Evolutionary conservation across 352 stramenopile species (phyloP).

Genomic region (Phytophthora hibernalis): DNA sequence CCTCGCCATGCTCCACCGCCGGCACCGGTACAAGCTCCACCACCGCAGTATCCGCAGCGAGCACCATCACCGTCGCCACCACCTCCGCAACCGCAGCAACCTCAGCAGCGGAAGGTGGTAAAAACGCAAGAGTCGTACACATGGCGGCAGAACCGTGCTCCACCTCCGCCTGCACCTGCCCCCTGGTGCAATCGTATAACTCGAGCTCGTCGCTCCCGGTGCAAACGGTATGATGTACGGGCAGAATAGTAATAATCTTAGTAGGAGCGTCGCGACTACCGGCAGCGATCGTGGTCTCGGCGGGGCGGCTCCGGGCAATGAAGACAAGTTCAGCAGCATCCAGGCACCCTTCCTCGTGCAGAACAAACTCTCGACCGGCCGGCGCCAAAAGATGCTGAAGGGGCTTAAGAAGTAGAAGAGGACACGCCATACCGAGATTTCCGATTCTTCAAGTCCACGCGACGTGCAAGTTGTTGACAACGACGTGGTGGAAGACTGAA

Average conservation of each 20-base stretch:
- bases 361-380: constrained; percentile 88
- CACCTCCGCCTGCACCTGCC: constrained; percentile 35
- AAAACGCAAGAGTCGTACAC: constrained; percentile 67
- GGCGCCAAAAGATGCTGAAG: constrained; percentile 91
- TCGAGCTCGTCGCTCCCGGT: constrained; percentile 35
- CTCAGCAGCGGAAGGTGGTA: constrained; percentile 39
- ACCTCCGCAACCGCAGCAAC: constrained; percentile 25
- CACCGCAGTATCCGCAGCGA: constrained; percentile 36
- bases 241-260: constrained; percentile 68
- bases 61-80: constrained; percentile 32
- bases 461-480: constrained; percentile 37
- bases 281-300: constrained; percentile 52
- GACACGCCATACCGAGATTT: constrained; percentile 20
- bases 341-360: constrained; percentile 86
- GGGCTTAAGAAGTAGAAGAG: constrained; percentile 83
- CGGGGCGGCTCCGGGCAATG: constrained; percentile 52
- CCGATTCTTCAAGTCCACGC: constrained; percentile 3
- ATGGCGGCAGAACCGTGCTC: constrained; percentile 64
- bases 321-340: constrained; percentile 89
- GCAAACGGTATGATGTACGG: constrained; percentile 34
- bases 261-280: constrained; percentile 59
- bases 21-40: constrained; percentile 22
- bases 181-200: constrained; percentile 50
- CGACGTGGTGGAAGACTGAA: constrained; percentile 15
- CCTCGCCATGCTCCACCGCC: constrained; percentile 20